Conservation (phyloP, 2,329 filamentous ascomycete genomes). For the Paraphoma sp. region DNA sequence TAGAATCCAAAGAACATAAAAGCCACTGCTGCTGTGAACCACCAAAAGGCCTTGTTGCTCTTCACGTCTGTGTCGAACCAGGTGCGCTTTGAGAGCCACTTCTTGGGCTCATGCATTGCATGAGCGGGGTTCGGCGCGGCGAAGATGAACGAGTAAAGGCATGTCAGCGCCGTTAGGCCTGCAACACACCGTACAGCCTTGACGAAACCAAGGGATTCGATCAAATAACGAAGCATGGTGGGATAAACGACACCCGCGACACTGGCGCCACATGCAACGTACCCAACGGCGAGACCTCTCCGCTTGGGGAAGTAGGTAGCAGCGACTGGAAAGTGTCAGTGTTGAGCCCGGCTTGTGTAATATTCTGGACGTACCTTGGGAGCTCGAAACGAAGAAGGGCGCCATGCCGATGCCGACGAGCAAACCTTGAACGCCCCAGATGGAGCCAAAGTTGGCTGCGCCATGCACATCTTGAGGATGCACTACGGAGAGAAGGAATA, state of each 20-base stretch:
- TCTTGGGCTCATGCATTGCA: constrained; percentile 46
- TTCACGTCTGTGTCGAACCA: constrained; percentile 56
- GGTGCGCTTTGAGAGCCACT: constrained; percentile 46
- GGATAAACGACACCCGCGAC: constrained; percentile 57
- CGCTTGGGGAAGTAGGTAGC: constrained; percentile 58
- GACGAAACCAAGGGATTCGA: constrained; percentile 53
- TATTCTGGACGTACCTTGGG: constrained; percentile 51
- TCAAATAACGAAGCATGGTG: constrained; percentile 54
- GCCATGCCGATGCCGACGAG: constrained; percentile 58
- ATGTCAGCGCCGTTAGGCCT: constrained; percentile 49
- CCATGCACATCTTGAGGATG: constrained; percentile 47
- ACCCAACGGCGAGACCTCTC: constrained; percentile 57
- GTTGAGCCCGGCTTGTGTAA: neutral
- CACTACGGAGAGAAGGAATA: constrained; percentile 53
- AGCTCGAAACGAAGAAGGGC: constrained; percentile 61
- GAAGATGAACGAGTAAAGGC: constrained; percentile 51
- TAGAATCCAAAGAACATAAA: constrained; percentile 61
- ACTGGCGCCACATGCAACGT: constrained; percentile 59
- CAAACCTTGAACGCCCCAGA: constrained; percentile 57
- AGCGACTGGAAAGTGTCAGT: constrained; percentile 46
- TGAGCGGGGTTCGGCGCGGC: constrained; percentile 54
- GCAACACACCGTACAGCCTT: constrained; percentile 52
- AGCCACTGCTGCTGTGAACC: constrained; percentile 53
- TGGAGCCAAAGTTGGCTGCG: constrained; percentile 50
- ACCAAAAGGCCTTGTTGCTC: constrained; percentile 51